Evolutionary conservation across 768 basidiomycete genomes (phyloP).

Genomic region (Asterophora lycoperdoides): DNA sequence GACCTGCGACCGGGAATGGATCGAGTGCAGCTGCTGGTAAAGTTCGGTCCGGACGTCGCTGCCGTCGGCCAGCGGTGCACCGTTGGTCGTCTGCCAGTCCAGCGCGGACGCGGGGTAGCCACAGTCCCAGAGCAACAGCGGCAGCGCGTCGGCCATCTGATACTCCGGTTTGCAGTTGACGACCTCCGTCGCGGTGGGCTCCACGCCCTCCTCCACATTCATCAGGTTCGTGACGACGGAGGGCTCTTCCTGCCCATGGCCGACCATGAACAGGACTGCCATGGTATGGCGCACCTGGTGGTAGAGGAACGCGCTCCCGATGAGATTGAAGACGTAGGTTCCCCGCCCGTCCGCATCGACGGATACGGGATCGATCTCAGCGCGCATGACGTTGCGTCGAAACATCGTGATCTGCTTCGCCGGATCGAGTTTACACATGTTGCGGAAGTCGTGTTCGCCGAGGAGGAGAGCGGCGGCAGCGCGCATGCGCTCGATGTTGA

Average conservation of each 20-base stretch:
- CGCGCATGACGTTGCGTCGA: slow-evolving; percentile 59
- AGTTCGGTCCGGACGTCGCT: slow-evolving; percentile 33
- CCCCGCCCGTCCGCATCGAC: slow-evolving; percentile 22
- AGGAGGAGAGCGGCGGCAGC: slow-evolving; percentile 66
- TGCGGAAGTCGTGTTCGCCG: slow-evolving; percentile 94
- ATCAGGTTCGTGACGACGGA: slow-evolving; percentile 67
- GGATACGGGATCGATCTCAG: slow-evolving; percentile 52
- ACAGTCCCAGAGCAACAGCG: slow-evolving; percentile 91
- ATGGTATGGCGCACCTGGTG: slow-evolving; percentile 97
- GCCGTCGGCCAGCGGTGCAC: slow-evolving; percentile 13
- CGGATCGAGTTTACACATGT: slow-evolving; percentile 90
- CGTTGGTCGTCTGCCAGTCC: slow-evolving; percentile 56
- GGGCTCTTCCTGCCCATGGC: slow-evolving; percentile 72
- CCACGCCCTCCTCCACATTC: slow-evolving; percentile 54
- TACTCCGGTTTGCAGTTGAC: slow-evolving; percentile 81
- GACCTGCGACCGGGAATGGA: slow-evolving; percentile 58
- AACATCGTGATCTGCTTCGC: slow-evolving; percentile 88
- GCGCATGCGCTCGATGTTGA: slow-evolving; percentile 75
- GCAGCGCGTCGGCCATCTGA: slow-evolving; percentile 89
- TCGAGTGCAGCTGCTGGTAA: slow-evolving; percentile 48
- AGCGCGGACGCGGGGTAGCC: slow-evolving; percentile 64
- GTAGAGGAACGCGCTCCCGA: slow-evolving; percentile 87
- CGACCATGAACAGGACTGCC: slow-evolving; percentile 86
- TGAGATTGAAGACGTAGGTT: slow-evolving; percentile 75
- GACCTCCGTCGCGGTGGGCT: slow-evolving; percentile 38